These are phyloP conservation scores for Dipodascopsis uninucleata DNA, from an alignment of 805 yeast genomes.

Conservation along the genomic window DNA sequence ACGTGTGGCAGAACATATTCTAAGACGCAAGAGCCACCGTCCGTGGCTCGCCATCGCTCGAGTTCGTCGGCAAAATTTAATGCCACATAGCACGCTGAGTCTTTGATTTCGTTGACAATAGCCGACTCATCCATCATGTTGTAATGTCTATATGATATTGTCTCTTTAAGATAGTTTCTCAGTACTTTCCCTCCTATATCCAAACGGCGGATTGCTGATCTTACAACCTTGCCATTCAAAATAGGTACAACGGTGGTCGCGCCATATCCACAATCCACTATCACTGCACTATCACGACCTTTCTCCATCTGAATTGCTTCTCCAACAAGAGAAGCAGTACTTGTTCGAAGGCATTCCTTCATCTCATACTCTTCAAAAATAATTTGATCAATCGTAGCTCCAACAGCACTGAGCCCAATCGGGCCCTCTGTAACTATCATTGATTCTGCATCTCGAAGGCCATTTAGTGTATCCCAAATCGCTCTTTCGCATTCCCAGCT, in stretches of 20 bases:
- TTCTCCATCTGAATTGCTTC: conserved; percentile 21
- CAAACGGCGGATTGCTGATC: conserved; percentile 67
- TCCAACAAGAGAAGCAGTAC: conserved; percentile 36
- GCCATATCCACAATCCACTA: conserved; percentile 84
- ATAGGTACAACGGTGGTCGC: conserved; percentile 86
- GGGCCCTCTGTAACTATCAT: conserved; percentile 77
- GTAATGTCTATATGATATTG: conserved; percentile 84
- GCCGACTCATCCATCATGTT: conserved; percentile 89
- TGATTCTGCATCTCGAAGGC: conserved; percentile 49
- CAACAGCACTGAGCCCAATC: conserved; percentile 72
- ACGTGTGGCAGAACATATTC: conserved; percentile 11
- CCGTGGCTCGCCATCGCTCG: conserved; percentile 27
- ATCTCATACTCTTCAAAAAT: conserved; percentile 92
- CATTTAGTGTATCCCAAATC: conserved; percentile 76
- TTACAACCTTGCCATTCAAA: conserved; percentile 62
- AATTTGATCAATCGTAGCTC: conserved; percentile 83
- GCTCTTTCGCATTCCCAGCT: conserved; percentile 90
- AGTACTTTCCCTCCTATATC: conserved; percentile 85
- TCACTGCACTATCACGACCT: conserved; percentile 59
- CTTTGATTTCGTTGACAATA: conserved; percentile 80
- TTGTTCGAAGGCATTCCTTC: conserved; percentile 61
- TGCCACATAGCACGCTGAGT: conserved; percentile 68
- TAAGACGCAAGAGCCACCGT: not conserved
- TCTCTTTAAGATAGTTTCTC: conserved; percentile 78
- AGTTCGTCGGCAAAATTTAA: conserved; percentile 51